Percentiles rank a stretch among this genome's conserved stretches.
Evolutionary conservation across 1,139 yeast species (phyloP).

Genomic region (Debaryomyces nepalensis): DNA sequence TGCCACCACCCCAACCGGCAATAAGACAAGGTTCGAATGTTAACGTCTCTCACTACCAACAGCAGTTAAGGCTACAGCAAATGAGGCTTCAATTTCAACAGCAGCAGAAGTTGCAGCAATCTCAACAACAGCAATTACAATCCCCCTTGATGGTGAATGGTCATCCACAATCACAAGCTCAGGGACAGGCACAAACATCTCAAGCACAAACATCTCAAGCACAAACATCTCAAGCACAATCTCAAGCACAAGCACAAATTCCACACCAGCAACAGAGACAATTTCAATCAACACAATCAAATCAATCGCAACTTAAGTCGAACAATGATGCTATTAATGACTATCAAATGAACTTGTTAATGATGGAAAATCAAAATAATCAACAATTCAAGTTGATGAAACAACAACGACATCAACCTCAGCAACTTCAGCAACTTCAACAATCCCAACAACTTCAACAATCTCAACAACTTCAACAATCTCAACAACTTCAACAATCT

Average conservation of each 20-base stretch:
- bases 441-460: conserved; percentile 17
- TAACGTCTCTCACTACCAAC: conserved; percentile 18
- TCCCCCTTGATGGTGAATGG: too few species aligned
- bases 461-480: conserved; percentile 13
- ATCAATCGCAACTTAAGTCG: conserved; percentile 1
- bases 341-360: conserved; percentile 30
- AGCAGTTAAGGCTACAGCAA: conserved; percentile 24
- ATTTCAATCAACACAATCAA: background rate
- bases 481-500: conserved; percentile 16
- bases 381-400: conserved; percentile 27
- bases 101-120: conserved; percentile 19
- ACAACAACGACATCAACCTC: conserved; percentile 26
- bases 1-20: conserved; percentile 21
- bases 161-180: conserved; percentile 17
- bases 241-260: background rate
- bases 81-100: conserved; percentile 17
- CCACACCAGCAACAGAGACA: conserved; percentile 2
- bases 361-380: conserved; percentile 34
- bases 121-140: conserved; percentile 16
- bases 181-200: background rate
- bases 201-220: background rate
- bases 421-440: conserved; percentile 12
- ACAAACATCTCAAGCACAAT: conserved; percentile 1
- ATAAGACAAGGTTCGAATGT: conserved; percentile 11
- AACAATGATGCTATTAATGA: conserved; percentile 27